These are phyloP conservation scores for Penicillium robsamsonii DNA, from an alignment of 495 filamentous ascomycete species.

Conservation along the genomic window DNA sequence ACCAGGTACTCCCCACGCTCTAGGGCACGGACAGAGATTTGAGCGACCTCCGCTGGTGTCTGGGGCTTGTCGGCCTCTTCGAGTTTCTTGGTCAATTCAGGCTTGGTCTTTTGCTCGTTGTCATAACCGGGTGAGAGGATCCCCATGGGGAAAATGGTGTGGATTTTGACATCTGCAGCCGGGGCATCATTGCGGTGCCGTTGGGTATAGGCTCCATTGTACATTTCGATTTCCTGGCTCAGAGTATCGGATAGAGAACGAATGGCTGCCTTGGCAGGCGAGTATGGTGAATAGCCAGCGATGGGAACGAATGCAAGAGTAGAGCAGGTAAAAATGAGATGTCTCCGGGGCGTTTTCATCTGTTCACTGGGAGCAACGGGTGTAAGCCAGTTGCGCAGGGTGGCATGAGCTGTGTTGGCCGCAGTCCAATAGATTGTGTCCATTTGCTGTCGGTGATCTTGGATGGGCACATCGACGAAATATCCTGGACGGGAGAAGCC, in stretches of 20 bases:
- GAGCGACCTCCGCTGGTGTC: conserved; percentile 74
- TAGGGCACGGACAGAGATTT: conserved; percentile 63
- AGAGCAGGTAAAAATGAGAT: conserved; percentile 86
- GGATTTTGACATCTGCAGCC: conserved; percentile 66
- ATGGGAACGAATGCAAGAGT: conserved; percentile 71
- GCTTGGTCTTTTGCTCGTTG: conserved; percentile 77
- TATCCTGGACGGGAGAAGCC: conserved; percentile 72
- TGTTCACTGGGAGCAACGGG: conserved; percentile 35
- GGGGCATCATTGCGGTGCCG: conserved; percentile 42
- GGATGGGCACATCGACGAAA: conserved; percentile 70
- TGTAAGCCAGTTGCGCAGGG: conserved; percentile 48
- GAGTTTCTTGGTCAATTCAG: conserved; percentile 72
- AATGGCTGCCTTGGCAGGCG: conserved; percentile 81
- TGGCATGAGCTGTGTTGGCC: conserved; percentile 79
- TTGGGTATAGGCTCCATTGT: conserved; percentile 61
- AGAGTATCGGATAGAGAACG: conserved; percentile 80
- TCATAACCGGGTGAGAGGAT: conserved; percentile 76
- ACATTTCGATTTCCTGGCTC: conserved; percentile 78
- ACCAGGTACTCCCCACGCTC: conserved; percentile 80
- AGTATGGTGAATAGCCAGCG: conserved; percentile 82
- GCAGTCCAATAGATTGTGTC: conserved; percentile 88
- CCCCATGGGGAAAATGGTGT: conserved; percentile 80
- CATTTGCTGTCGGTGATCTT: conserved; percentile 73
- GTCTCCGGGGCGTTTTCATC: conserved; percentile 51
- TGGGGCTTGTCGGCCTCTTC: conserved; percentile 81